Conservation (phyloP, 441 rosid species). For the Lepidium campestre region DNA sequence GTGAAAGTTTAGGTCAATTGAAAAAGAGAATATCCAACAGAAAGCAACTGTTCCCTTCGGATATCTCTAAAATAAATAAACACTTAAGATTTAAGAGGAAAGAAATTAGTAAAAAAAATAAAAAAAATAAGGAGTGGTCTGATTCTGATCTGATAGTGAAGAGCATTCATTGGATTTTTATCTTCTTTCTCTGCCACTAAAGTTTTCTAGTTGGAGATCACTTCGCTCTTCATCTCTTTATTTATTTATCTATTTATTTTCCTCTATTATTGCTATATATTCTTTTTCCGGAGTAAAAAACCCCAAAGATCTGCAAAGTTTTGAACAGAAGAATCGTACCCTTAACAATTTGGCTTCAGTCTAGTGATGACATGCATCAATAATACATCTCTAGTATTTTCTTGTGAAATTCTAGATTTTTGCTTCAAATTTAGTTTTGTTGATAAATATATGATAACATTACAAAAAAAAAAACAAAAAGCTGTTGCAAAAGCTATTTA, state of each 20-base stretch:
- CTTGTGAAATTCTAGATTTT: too few relatives aligned
- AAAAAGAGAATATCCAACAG: slow-evolving; percentile 6
- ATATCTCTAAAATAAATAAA: not conserved
- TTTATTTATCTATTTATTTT: not conserved
- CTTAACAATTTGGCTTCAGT: slow-evolving; percentile 3
- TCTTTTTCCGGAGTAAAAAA: not conserved
- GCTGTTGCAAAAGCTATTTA: not conserved
- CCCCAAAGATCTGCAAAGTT: slow-evolving; percentile 9
- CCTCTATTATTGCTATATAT: not conserved
- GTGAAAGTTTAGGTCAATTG: not conserved
- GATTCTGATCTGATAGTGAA: slow-evolving; percentile 25
- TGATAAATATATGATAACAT: not conserved
- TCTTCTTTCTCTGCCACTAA: too few relatives aligned
- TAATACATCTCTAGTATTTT: not conserved
- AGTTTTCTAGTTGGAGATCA: too few relatives aligned
- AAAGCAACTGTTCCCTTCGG: slow-evolving; percentile 4
- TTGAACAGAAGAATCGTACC: slow-evolving; percentile 2
- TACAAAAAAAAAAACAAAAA: not conserved
- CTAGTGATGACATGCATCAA: not conserved
- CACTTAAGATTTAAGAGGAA: too few relatives aligned
- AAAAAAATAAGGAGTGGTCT: not conserved
- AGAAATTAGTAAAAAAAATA: not conserved
- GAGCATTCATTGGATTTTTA: slow-evolving; percentile 10
- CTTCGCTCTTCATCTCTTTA: too few relatives aligned
- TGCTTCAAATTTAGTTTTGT: not conserved